Percentiles rank a stretch among this genome's conserved stretches.
phyloP scores from a whole-genome alignment of 768 basidiomycete genomes.

The Mrakia blollopis region DNA sequence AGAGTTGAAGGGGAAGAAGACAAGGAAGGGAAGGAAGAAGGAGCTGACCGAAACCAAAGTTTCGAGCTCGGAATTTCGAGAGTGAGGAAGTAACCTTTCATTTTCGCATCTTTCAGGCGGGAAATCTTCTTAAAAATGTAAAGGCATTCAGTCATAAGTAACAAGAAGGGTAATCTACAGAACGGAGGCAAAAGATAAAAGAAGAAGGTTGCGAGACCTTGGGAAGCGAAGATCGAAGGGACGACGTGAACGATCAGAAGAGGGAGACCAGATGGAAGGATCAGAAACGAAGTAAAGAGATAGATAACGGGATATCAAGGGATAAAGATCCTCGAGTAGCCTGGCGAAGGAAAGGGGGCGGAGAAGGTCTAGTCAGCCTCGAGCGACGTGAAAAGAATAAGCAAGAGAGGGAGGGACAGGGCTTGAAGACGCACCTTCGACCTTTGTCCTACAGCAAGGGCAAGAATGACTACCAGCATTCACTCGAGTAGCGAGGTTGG shows the following conservation, averaged over 20 bases:
- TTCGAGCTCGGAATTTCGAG: too few relatives aligned
- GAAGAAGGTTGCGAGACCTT: neutral
- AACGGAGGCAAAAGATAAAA: too few relatives aligned
- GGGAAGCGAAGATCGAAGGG: neutral
- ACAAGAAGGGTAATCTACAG: too few relatives aligned
- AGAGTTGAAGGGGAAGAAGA: neutral
- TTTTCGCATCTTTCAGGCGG: too few relatives aligned
- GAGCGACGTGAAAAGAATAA: neutral
- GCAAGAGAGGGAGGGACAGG: too few relatives aligned
- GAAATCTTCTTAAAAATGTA: too few relatives aligned
- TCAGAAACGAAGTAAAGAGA: neutral
- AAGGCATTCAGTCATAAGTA: too few relatives aligned
- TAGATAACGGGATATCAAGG: neutral
- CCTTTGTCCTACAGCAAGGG: slow-evolving; percentile 15
- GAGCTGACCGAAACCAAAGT: too few relatives aligned
- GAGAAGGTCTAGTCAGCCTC: neutral
- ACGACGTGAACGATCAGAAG: neutral
- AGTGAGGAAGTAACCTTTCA: too few relatives aligned
- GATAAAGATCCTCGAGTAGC: slow-evolving; percentile 18
- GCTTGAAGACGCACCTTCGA: neutral
- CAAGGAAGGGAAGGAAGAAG: too few relatives aligned
- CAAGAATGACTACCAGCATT: slow-evolving; percentile 4
- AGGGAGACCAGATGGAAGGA: neutral
- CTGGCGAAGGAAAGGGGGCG: neutral
- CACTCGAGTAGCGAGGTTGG: slow-evolving; percentile 14